Evolutionary conservation across 768 basidiomycete species (phyloP), one percentile per base, ranked within the genome.

Genomic region (Auricularia sp.): DNA sequence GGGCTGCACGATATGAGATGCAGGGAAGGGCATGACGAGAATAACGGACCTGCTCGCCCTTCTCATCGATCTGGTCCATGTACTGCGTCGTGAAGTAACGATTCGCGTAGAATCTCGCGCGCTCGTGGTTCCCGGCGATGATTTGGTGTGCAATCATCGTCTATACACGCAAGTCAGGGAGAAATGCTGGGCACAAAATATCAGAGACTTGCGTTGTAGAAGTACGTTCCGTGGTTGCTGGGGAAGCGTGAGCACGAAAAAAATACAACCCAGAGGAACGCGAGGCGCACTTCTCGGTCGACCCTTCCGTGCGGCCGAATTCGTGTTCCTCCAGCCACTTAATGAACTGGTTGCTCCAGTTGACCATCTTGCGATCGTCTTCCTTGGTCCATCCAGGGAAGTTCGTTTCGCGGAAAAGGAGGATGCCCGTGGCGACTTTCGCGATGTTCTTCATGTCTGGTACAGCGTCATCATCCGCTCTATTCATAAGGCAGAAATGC

Each of bases 211-310:
- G 36, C 56, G 23, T 81, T 83, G 69, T 77, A 83, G 71, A 81
- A 88, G 72, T 83, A 88, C 0, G 82, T 77, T 36, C 85, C 86
- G 67, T 87, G 87, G 67, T 88, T 88, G 68, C 86, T 88, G 67
- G 18, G 7, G 39, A 7, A 14, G 39, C 12, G 62, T 12, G 8
- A 3, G 62, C 33, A 34, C 16, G 34, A 7, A 65, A 56, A 56
- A 53, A 53, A 67, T n/a, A 2, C 44, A 61, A 35, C 61, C 2
- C n/a, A n/a, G n/a, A n/a, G n/a, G n/a, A n/a, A 56, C n/a, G 39
- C 36, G 53, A 16, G 18, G 71, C 79, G 68, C 65, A 84, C 84
- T 86, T 86, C 29, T 79, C 76, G 36, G 81, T 77, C 2, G 70
- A 68, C 3, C 75, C 75, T 36, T 78, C 72, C 61, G 74, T 68